These are phyloP conservation scores for Postia placenta DNA, from an alignment of 768 basidiomycete species.

Conservation along the genomic window DNA sequence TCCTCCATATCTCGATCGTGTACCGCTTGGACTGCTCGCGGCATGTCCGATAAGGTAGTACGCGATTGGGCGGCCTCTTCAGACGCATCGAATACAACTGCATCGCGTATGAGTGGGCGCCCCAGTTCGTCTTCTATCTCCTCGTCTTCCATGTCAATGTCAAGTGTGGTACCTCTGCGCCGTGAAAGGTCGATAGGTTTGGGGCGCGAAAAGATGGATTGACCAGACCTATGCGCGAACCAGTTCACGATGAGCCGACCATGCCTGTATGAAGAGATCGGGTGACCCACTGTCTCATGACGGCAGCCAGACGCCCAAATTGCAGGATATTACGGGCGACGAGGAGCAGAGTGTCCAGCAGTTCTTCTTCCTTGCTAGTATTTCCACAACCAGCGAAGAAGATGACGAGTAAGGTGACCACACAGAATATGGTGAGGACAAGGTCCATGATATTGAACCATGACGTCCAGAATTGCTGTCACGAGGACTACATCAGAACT, in stretches of 20 bases:
- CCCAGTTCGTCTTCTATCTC: constrained; percentile 49
- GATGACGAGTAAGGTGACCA: constrained; percentile 81
- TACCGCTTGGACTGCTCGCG: constrained; percentile 48
- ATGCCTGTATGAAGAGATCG: constrained; percentile 2
- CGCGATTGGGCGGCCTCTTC: constrained; percentile 28
- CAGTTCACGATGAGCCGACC: neutral
- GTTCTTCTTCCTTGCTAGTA: constrained; percentile 86
- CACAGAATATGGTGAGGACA: constrained; percentile 84
- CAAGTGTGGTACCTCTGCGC: constrained; percentile 58
- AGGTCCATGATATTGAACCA: constrained; percentile 88
- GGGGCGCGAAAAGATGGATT: constrained; percentile 82
- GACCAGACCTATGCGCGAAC: constrained; percentile 60
- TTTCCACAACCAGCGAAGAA: constrained; percentile 81
- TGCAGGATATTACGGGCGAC: constrained; percentile 91
- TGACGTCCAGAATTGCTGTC: constrained; percentile 97
- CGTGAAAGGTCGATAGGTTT: constrained; percentile 83
- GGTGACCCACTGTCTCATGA: constrained; percentile 82
- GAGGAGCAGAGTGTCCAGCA: constrained; percentile 88
- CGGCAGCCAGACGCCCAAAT: constrained; percentile 85
- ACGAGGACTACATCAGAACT: neutral
- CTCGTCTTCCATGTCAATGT: constrained; percentile 69
- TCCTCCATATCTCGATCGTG: constrained; percentile 59
- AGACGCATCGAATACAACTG: constrained; percentile 59
- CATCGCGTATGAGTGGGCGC: constrained; percentile 52
- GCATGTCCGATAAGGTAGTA: constrained; percentile 47